These are phyloP conservation scores for Agrocybe pediades DNA, from an alignment of 768 basidiomycete species.

Conservation along the genomic window DNA sequence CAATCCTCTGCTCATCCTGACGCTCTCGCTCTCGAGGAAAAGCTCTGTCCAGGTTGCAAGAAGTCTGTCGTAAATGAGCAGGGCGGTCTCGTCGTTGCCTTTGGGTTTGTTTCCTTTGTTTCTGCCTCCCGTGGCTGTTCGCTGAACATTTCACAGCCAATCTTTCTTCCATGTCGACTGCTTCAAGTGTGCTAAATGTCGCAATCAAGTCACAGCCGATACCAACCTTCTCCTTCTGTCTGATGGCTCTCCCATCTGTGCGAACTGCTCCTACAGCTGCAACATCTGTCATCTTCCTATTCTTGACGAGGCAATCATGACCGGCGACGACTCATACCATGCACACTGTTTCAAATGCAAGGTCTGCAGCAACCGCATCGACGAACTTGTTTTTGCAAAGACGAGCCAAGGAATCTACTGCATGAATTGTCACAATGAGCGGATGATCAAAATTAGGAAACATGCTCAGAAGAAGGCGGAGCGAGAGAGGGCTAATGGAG, in stretches of 20 bases:
- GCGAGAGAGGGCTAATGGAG: slow-evolving; percentile 50
- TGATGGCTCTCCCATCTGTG: slow-evolving; percentile 96
- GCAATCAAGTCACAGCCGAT: slow-evolving; percentile 90
- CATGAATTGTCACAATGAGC: slow-evolving; percentile 97
- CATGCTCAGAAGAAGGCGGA: slow-evolving; percentile 90
- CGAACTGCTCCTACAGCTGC: slow-evolving; percentile 93
- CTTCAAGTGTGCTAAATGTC: slow-evolving; percentile 97
- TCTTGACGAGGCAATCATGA: slow-evolving; percentile 99
- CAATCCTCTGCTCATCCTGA: slow-evolving; percentile 25
- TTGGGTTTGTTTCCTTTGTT: slow-evolving; percentile 67
- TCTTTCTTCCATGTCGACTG: slow-evolving; percentile 95
- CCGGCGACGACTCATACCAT: slow-evolving; percentile 98
- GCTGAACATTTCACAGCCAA: slow-evolving; percentile 51
- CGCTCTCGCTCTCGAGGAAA: slow-evolving; percentile 46
- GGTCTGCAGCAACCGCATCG: slow-evolving; percentile 91
- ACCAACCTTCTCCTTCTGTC: slow-evolving; percentile 96
- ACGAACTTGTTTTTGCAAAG: slow-evolving; percentile 98
- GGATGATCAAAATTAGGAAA: slow-evolving; percentile 89
- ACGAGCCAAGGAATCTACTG: slow-evolving; percentile 98
- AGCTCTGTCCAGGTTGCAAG: slow-evolving; percentile 82
- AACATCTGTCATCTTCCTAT: slow-evolving; percentile 94
- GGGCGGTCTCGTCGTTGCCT: slow-evolving; percentile 91
- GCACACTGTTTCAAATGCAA: slow-evolving; percentile 99
- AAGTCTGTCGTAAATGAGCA: slow-evolving; percentile 76
- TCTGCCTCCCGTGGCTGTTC: slow-evolving; percentile 1